A percentile compares a stretch with the other conserved stretches of the same genome.
Conservation (phyloP, 495 filamentous ascomycete species). For the Talaromyces borbonicus region DNA sequence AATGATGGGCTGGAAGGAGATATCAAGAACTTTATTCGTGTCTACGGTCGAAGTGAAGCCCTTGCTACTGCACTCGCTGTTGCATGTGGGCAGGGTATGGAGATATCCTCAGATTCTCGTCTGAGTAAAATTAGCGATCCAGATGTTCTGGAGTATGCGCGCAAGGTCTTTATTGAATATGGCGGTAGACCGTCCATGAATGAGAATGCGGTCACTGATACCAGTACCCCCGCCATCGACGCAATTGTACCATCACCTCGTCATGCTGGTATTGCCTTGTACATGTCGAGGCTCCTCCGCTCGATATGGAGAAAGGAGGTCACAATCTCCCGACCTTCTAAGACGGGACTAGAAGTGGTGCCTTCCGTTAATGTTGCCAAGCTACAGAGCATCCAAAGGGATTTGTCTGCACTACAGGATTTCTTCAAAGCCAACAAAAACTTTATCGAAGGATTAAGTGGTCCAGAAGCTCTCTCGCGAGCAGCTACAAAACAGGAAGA, state of each 20-base stretch:
- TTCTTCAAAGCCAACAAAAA: slow-evolving; percentile 78
- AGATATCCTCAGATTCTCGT: slow-evolving; percentile 60
- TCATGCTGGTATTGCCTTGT: slow-evolving; percentile 78
- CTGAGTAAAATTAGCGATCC: slow-evolving; percentile 66
- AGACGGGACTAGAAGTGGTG: slow-evolving; percentile 42
- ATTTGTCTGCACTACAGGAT: slow-evolving; percentile 62
- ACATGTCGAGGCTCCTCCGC: slow-evolving; percentile 74
- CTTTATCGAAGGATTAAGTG: slow-evolving; percentile 86
- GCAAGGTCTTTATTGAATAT: slow-evolving; percentile 78
- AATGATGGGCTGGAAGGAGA: slow-evolving; percentile 75
- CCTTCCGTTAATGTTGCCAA: slow-evolving; percentile 51
- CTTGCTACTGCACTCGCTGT: slow-evolving; percentile 88
- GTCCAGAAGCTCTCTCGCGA: slow-evolving; percentile 66
- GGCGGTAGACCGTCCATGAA: slow-evolving; percentile 74
- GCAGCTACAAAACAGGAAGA: slow-evolving; percentile 76
- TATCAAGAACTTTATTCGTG: slow-evolving; percentile 66
- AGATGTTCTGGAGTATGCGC: slow-evolving; percentile 68
- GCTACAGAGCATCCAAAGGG: slow-evolving; percentile 64
- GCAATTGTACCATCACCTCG: slow-evolving; percentile 78
- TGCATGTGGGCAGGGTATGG: slow-evolving; percentile 85
- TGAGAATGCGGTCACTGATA: slow-evolving; percentile 61
- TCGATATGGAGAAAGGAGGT: slow-evolving; percentile 74
- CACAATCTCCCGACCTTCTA: slow-evolving; percentile 42
- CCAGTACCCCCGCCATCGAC: slow-evolving; percentile 52
- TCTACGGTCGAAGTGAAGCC: slow-evolving; percentile 78